These are phyloP conservation scores for Sideroxylon spinosum DNA, from an alignment of 179 eudicot species.

Conservation along the genomic window DNA sequence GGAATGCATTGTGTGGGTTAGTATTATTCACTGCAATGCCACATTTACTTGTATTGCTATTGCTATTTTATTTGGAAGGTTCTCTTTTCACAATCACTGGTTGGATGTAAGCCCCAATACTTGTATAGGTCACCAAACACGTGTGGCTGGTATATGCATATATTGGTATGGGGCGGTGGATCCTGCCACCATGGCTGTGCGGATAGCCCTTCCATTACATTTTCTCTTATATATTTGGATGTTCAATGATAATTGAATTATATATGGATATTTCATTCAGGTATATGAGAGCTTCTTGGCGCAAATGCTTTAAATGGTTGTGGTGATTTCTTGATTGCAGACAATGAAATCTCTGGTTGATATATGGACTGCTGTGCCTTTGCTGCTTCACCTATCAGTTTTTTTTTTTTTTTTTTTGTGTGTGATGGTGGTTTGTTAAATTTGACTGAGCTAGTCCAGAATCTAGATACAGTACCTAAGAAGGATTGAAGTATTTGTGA, in stretches of 20 bases:
- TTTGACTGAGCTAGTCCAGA: conserved; percentile 9
- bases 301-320: conserved; percentile 51
- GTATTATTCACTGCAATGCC: too few relatives aligned
- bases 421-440: background rate
- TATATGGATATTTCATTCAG: conserved; percentile 49
- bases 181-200: background rate
- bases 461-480: conserved; percentile 3
- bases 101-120: background rate
- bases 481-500: conserved; percentile 6
- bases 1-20: background rate
- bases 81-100: conserved; percentile 3
- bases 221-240: conserved; percentile 19
- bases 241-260: conserved; percentile 36
- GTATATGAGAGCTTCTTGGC: conserved; percentile 54
- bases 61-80: background rate
- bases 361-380: conserved; percentile 48
- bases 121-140: background rate
- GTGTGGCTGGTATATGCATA: background rate
- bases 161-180: background rate
- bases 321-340: conserved; percentile 52
- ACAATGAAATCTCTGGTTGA: conserved; percentile 47
- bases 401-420: conserved; percentile 16
- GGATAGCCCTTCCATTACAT: background rate
- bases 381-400: conserved; percentile 33
- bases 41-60: too few relatives aligned